These are phyloP conservation scores for Suhomyces ambrosiae DNA, from an alignment of 1,139 yeast species.

Conservation along the genomic window DNA sequence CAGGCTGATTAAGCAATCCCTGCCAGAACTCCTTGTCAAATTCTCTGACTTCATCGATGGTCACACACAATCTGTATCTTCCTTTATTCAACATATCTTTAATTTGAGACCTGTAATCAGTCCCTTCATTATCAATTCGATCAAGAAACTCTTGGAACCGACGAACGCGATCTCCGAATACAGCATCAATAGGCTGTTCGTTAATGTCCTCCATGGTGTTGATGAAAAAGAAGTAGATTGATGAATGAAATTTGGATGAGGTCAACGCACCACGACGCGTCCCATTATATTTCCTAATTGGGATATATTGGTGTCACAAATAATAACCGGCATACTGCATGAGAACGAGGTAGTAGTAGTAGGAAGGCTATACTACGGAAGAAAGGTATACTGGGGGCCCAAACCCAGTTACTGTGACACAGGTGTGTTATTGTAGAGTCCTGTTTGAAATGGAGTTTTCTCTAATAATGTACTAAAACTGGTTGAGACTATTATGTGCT, in stretches of 20 bases:
- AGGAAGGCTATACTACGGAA: too few species aligned
- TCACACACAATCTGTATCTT: constrained; percentile 68
- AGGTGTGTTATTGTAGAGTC: too few species aligned
- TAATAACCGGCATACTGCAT: too few species aligned
- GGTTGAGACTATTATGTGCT: too few species aligned
- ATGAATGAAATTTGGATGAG: constrained; percentile 6
- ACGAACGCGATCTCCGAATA: constrained; percentile 79
- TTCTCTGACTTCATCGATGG: constrained; percentile 85
- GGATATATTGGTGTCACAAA: constrained; percentile 24
- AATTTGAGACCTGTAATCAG: constrained; percentile 70
- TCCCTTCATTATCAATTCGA: constrained; percentile 45
- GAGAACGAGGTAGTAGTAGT: too few species aligned
- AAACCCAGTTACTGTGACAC: too few species aligned
- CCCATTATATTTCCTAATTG: constrained; percentile 32
- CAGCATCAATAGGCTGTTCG: constrained; percentile 48
- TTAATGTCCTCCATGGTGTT: constrained; percentile 23
- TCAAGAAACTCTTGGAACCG: constrained; percentile 88
- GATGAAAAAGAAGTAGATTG: constrained; percentile 4
- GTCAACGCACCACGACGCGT: constrained; percentile 28
- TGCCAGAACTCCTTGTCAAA: constrained; percentile 79
- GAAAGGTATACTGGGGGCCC: too few species aligned
- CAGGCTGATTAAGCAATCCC: constrained; percentile 76
- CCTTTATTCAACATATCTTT: constrained; percentile 69
- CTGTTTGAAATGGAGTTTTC: too few species aligned
- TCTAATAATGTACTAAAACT: too few species aligned